phyloP scores from a whole-genome alignment of 192 early-diverging fungal genomes.

The Funneliformis mosseae region DNA sequence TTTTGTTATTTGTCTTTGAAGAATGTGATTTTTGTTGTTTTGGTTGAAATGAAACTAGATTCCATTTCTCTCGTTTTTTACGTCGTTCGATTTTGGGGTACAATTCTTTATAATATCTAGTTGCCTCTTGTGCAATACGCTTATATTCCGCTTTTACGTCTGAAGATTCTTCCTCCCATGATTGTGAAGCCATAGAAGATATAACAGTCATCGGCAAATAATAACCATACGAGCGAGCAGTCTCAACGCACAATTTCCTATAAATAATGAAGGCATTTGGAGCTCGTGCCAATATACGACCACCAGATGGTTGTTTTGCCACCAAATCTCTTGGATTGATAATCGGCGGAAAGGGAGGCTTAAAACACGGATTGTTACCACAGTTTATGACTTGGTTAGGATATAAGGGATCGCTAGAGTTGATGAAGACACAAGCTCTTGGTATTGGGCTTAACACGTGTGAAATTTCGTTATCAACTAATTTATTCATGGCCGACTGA shows the following conservation, averaged over 20 bases:
- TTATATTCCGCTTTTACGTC: not conserved
- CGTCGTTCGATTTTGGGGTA: not conserved
- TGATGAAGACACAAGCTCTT: not conserved
- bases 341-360: not conserved
- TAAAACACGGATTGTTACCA: not conserved
- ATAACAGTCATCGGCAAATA: constrained; percentile 17
- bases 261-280: constrained; percentile 21
- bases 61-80: constrained; percentile 6
- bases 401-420: not conserved
- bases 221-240: not conserved
- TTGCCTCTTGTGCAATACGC: constrained; percentile 1
- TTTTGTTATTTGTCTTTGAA: not conserved
- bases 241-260: not conserved
- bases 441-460: not conserved
- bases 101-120: not conserved
- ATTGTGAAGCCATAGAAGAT: constrained; percentile 8
- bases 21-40: not conserved
- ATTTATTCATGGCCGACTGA: not conserved
- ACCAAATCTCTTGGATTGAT: constrained; percentile 17
- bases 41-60: not conserved
- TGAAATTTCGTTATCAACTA: not conserved
- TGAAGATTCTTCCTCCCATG: not conserved
- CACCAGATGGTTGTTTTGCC: not conserved
- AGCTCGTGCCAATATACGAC: not conserved
- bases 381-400: not conserved